These are phyloP conservation scores for Pseudogymnoascus sp. DNA, from an alignment of 2,329 filamentous ascomycete species.

Conservation along the genomic window DNA sequence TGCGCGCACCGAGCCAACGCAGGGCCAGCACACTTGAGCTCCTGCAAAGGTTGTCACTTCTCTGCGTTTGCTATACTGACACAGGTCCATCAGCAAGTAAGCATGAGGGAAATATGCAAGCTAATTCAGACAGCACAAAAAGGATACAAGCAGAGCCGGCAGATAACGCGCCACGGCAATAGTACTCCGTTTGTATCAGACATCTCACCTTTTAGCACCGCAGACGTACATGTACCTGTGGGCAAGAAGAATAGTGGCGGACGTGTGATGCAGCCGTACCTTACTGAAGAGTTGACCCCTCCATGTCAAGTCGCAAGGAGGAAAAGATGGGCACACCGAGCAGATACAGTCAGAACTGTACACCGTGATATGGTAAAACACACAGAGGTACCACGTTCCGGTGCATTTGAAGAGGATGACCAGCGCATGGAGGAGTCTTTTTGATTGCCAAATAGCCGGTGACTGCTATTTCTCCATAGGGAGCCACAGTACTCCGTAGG, in stretches of 20 bases:
- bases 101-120: neutral
- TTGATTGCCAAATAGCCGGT: neutral
- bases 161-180: neutral
- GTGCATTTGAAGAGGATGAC: neutral
- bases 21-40: slow-evolving; percentile 1
- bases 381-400: slow-evolving; percentile 2
- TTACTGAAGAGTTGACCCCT: neutral
- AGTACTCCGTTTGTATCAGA: neutral
- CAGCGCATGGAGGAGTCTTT: neutral
- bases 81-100: neutral
- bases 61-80: neutral
- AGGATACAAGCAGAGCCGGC: neutral
- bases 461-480: neutral
- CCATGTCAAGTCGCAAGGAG: slow-evolving; percentile 1
- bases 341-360: neutral
- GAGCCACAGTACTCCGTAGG: neutral
- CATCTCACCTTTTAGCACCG: neutral
- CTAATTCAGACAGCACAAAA: neutral
- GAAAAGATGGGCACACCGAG: neutral
- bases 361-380: neutral
- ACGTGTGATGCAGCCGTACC: slow-evolving; percentile 5
- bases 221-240: neutral
- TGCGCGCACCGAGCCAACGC: slow-evolving; percentile 2
- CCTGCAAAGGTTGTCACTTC: neutral
- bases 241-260: slow-evolving; percentile 1